Evolutionary conservation across 352 stramenopile genomes (phyloP), one percentile per base, ranked within the genome.

Genomic region (Peronospora farinosa): DNA sequence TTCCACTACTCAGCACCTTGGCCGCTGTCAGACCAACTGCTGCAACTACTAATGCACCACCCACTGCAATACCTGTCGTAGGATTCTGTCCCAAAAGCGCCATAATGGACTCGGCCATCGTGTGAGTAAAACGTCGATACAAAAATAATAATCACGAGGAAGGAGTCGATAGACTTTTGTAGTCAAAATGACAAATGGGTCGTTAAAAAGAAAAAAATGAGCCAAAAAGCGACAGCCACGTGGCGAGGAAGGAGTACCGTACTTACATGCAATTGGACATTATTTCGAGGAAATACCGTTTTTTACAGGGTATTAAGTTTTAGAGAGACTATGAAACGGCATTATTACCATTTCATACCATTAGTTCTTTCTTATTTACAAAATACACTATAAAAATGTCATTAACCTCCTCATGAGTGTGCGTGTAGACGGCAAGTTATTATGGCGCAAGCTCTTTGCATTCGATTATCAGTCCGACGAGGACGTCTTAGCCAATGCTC

Each of bases 401-500:
- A 47, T 16, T 21, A 3, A 21, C 19, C 3, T 3, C 1, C 19
- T 17, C 21, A 61, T 62, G 51, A 58, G 30, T 12, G 61, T 88
- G 59, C 54, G 66, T 28, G 77, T 88, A 42, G 74, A 86, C 45
- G 65, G 69, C 30, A 64, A 77, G 41, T 60, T 80, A 57, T 69
- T 88, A 13, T 86, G 72, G 74, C 64, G 71, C 12, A 85, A 84
- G 57, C 74, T 88, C 37, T 78, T 88, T 33, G 70, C 70, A 4
- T 84, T 88, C 41, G 74, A 83, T 46, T 37, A 68, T 27, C 38
- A 58, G 23, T 44, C 16, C 7, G 51, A 19, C 7, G 54, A 40
- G 9, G 51, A 60, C 41, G 7, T 35, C 10, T 16, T 46, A 2
- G 37, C 17, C 3, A 33, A 13, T 28, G 13, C 51, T 25, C 36